Base-by-base conservation (phyloP, 2,329 filamentous ascomycete species). In the Scleromitrula shiraiana region DNA sequence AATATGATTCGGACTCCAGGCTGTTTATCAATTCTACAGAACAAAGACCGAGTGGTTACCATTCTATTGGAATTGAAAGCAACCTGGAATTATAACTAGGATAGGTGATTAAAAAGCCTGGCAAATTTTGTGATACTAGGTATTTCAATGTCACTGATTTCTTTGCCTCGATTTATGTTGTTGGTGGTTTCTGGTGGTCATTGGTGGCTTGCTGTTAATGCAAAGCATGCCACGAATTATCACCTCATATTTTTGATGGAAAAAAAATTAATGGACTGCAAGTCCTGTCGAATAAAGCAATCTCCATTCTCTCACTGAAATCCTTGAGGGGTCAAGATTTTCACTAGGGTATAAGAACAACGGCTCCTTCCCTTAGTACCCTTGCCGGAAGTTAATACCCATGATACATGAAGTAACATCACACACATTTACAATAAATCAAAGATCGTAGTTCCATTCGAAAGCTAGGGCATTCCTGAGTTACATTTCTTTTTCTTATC, bases 361-460 rank as follows among this genome's bases (percentile, higher is more conserved):
- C 15, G 22, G 36, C 26, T 33, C 20, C 19, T 41, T 39, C 27
- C 15, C 15, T 27, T 30, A 5, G n/a, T 19, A 8, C 19, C 10
- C 14, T 22, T 39, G 7, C 24, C 43, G 14, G 30, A 7, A 2
- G 10, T 19, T n/a, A 29, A 32, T 24, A 26, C 20, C 44, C 44
- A 40, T 46, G 24, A 7, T 43, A 32, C 26, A 14, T 46, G 44
- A 33, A 41, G 26, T 41, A 41, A 41, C 44, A 46, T 46, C 23
- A 12, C 44, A 41, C 44, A 39, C 12, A 17, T n/a, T n/a, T n/a
- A n/a, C n/a, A n/a, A n/a, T n/a, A n/a, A n/a, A n/a, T n/a, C n/a
- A n/a, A n/a, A n/a, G n/a, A n/a, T n/a, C n/a, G n/a, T 22, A 46
- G 19, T 17, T 14, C 27, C 7, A 45, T 46, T 41, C 26, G n/a